phyloP scores from a whole-genome alignment of 495 filamentous ascomycete species.

The Apodospora peruviana region DNA sequence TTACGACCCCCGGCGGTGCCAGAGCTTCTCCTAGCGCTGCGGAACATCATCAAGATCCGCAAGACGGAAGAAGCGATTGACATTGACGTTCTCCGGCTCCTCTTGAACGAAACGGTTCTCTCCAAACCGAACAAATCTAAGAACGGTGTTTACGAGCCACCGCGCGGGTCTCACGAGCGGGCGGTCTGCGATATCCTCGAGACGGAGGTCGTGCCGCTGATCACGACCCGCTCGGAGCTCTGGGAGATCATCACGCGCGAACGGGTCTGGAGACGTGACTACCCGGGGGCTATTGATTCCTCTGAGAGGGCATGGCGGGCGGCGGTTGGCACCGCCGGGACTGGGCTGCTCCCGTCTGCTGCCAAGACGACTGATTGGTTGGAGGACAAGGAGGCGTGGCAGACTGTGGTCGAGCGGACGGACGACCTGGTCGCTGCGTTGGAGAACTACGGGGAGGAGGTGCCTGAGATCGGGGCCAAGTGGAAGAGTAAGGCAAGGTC shows the following conservation, averaged over 20 bases:
- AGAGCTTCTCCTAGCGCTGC: slow-evolving; percentile 68
- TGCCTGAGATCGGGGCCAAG: slow-evolving; percentile 49
- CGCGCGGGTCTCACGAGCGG: slow-evolving; percentile 41
- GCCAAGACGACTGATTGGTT: slow-evolving; percentile 38
- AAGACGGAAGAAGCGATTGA: slow-evolving; percentile 72
- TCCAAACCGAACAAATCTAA: slow-evolving; percentile 22
- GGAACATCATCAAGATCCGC: slow-evolving; percentile 70
- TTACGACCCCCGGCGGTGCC: slow-evolving; percentile 65
- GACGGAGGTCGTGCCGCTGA: slow-evolving; percentile 65
- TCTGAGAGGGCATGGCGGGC: slow-evolving; percentile 88
- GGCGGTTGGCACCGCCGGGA: slow-evolving; percentile 38
- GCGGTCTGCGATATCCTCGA: slow-evolving; percentile 70
- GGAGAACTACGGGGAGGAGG: slow-evolving; percentile 54
- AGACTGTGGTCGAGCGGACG: slow-evolving; percentile 56
- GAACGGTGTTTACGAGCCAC: slow-evolving; percentile 30
- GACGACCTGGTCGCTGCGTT: slow-evolving; percentile 60
- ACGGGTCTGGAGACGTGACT: slow-evolving; percentile 63
- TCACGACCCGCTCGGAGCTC: slow-evolving; percentile 69
- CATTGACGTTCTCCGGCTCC: slow-evolving; percentile 57
- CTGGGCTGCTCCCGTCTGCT: slow-evolving; percentile 7
- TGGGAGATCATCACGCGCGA: slow-evolving; percentile 70
- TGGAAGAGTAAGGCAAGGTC: slow-evolving; percentile 89
- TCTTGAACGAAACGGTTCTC: slow-evolving; percentile 64
- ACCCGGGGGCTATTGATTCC: slow-evolving; percentile 65
- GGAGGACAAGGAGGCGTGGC: slow-evolving; percentile 48